Evolutionary conservation across 768 basidiomycete species (phyloP).

Genomic region (Fomitopsis pulvina): DNA sequence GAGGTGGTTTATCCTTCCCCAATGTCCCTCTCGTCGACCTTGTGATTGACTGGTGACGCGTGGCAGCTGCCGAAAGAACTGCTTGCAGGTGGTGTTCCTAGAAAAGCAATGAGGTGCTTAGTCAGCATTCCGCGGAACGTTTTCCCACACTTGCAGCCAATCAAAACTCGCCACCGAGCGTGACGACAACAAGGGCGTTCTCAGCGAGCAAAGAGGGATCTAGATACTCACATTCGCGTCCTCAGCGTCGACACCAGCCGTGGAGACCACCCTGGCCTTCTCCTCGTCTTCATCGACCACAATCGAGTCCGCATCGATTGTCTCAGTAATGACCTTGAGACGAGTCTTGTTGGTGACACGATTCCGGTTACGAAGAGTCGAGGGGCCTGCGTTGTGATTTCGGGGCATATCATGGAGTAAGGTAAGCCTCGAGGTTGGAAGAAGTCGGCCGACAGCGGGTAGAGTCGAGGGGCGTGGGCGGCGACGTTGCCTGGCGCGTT

Average conservation of each 20-base stretch:
- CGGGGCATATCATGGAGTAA: conserved; percentile 84
- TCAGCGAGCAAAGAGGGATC: conserved; percentile 28
- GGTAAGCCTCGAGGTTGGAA: conserved; percentile 27
- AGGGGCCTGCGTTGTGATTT: conserved; percentile 67
- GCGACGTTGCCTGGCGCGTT: background rate
- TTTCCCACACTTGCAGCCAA: conserved; percentile 25
- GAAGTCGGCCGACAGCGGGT: conserved; percentile 10
- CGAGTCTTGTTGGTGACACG: conserved; percentile 91
- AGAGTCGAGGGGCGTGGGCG: conserved; percentile 10
- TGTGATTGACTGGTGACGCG: conserved; percentile 33
- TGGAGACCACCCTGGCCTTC: conserved; percentile 73
- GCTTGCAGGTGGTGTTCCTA: conserved; percentile 57
- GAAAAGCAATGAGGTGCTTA: conserved; percentile 23
- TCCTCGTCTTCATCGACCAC: conserved; percentile 84
- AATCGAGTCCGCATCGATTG: conserved; percentile 73
- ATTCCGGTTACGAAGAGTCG: conserved; percentile 80
- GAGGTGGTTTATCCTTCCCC: conserved; percentile 35
- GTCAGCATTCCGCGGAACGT: conserved; percentile 50
- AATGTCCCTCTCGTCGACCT: conserved; percentile 32
- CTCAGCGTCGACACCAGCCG: conserved; percentile 87
- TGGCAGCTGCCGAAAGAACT: conserved; percentile 48
- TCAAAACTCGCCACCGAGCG: conserved; percentile 32
- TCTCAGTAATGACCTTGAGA: conserved; percentile 76
- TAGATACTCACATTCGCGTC: conserved; percentile 77
- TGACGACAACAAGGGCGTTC: conserved; percentile 28